These are phyloP conservation scores for Stromatinia cepivora DNA, from an alignment of 2,329 filamentous ascomycete species.

Conservation along the genomic window DNA sequence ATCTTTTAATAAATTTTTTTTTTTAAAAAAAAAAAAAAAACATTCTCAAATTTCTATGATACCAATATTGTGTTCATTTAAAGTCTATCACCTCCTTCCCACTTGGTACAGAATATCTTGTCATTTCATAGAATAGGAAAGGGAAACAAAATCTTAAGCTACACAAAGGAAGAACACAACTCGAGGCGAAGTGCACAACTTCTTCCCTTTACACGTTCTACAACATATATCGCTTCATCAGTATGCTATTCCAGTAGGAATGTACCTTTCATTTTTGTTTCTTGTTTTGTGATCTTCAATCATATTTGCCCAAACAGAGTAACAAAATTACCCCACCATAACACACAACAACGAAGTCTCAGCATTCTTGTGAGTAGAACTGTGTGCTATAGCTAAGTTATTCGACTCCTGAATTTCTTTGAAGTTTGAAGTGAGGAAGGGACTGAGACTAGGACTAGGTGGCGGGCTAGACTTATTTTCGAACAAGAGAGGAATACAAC, in stretches of 20 bases:
- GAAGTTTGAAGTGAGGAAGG: not conserved
- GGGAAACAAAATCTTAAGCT: not conserved
- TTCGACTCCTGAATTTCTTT: not conserved
- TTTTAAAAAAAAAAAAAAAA: not conserved
- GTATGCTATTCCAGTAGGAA: not conserved
- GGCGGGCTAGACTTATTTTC: not conserved
- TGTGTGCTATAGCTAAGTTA: not conserved
- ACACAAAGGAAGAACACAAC: not conserved
- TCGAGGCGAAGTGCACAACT: not conserved
- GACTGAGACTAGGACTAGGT: not conserved
- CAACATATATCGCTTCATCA: not conserved
- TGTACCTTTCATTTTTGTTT: not conserved
- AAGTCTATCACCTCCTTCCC: not conserved
- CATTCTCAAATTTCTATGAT: no score
- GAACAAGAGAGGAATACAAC: not conserved
- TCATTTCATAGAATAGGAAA: not conserved
- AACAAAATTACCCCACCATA: constrained; percentile 8
- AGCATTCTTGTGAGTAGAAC: not conserved
- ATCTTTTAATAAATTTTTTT: not conserved
- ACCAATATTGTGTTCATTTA: no score
- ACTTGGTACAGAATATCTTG: not conserved
- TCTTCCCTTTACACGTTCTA: not conserved
- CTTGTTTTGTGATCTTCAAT: not conserved
- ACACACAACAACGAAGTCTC: constrained; percentile 11
- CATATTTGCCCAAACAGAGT: constrained; percentile 7